Conservation (phyloP, 768 basidiomycete species). For the Tricholoma sp. region DNA sequence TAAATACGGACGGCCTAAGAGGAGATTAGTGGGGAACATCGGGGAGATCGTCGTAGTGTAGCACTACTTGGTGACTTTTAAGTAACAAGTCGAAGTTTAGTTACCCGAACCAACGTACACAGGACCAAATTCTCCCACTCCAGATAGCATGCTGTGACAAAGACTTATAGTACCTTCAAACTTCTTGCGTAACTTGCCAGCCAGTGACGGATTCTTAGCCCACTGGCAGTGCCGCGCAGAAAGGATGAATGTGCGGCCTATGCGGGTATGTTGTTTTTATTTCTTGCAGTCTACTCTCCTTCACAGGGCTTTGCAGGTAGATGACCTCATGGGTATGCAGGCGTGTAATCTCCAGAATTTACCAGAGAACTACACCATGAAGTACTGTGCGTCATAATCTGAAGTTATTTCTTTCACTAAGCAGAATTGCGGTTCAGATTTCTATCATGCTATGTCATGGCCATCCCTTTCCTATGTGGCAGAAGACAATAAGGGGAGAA, state of each 20-base stretch:
- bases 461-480: constrained; percentile 92
- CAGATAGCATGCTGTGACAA: background rate
- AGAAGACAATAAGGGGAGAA: constrained; percentile 83
- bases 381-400: constrained; percentile 51
- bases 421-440: constrained; percentile 40
- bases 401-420: background rate
- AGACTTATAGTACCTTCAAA: no score
- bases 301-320: constrained; percentile 45
- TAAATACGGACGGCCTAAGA: constrained; percentile 40
- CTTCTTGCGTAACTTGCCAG: no score
- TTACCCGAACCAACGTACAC: no score
- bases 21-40: constrained; percentile 35
- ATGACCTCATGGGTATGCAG: constrained; percentile 92
- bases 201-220: background rate
- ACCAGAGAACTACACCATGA: constrained; percentile 90
- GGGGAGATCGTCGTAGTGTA: constrained; percentile 41
- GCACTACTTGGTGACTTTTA: background rate
- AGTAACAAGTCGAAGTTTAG: no score
- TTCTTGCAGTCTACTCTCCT: background rate
- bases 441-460: constrained; percentile 95
- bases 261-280: constrained; percentile 27
- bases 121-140: background rate
- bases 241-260: constrained; percentile 28
- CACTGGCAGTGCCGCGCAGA: background rate
- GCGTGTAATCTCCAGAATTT: constrained; percentile 93